Base-by-base conservation (phyloP, 768 basidiomycete species). In the Panus rudis region DNA sequence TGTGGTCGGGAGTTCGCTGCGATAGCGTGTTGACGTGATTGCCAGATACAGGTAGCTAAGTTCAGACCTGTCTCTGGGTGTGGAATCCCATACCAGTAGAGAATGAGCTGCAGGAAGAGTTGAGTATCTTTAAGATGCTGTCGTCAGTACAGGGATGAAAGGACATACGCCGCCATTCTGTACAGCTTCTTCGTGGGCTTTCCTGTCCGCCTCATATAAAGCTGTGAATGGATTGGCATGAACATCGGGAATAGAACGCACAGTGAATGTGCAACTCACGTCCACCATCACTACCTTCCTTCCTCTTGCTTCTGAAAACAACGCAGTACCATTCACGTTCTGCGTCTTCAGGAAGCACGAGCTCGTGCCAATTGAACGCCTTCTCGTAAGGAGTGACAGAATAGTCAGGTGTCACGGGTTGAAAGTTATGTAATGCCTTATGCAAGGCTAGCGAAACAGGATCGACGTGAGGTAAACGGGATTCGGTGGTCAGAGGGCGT, bases 1-100 rank as follows among this genome's bases (percentile, higher is more conserved):
- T 84, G 73, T 12, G 89, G 90, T 5, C 81, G 75, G 0, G 79
- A 76, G 51, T 79, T 90, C 1, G 92, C 92, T 3, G 79, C 80
- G 21, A 81, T 65, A 4, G 93, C 94, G 48, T 92, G 84, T 51
- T 75, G 74, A 5, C 92, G 80, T 31, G 85, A 89, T 64, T 86
- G 82, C 93, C 94, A 98, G 31, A 98, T 84, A 66, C 93, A 97
- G 14, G 92, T 96, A 6, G 93, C 92, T 42, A 96, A 77, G 61
- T 97, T 97, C 64, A 86, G 69, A 2, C 91, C 81, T 0, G 86
- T 85, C 27, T 69, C 59, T 38, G 73, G 72, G 52, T 88, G 67
- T 1, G 92, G 92, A 23, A 83, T 72, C 8, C 92, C 92, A 53
- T 92, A 93, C 93, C 94, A 97, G 61, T 97, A 97, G 59, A 93